These are phyloP conservation scores for Geranium rotundifolium DNA, from an alignment of 345 rosid species.

Conservation along the genomic window DNA sequence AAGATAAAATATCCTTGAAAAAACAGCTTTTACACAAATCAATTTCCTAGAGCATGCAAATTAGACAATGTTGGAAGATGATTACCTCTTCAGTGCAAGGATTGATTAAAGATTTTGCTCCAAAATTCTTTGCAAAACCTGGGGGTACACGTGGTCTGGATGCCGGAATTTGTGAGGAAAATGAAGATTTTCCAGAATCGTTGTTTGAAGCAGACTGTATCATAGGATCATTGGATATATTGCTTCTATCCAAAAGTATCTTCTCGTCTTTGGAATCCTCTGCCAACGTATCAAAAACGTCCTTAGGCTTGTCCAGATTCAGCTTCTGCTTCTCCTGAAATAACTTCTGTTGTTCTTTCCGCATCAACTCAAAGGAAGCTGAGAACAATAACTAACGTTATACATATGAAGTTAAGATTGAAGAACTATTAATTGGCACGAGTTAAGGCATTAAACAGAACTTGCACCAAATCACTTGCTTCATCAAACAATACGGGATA, in stretches of 20 bases:
- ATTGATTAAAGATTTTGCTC: constrained; percentile 33
- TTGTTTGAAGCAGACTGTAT: constrained; percentile 11
- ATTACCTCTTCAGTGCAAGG: constrained; percentile 39
- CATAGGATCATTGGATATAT: constrained; percentile 28
- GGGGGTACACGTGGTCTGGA: constrained; percentile 97
- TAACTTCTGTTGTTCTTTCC: constrained; percentile 86
- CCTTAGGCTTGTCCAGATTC: constrained; percentile 46
- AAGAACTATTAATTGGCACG: constrained; percentile 14
- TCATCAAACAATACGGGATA: constrained; percentile 6
- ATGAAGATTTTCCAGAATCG: constrained; percentile 31
- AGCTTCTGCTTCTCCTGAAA: constrained; percentile 70
- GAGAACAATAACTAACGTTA: constrained; percentile 17
- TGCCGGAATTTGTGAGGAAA: constrained; percentile 38
- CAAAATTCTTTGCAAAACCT: constrained; percentile 57
- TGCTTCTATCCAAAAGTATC: constrained; percentile 26
- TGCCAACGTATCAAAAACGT: constrained; percentile 49
- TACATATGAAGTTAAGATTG: constrained; percentile 5
- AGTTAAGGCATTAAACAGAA: not conserved
- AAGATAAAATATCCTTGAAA: not conserved
- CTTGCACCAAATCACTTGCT: not conserved
- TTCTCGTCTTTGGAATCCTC: constrained; percentile 60
- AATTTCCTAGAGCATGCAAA: not conserved
- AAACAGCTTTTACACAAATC: not conserved
- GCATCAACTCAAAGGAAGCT: constrained; percentile 91
- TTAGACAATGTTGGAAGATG: not conserved